phyloP scores from a whole-genome alignment of 2,329 filamentous ascomycete species.

The Paecilomyces variotii region DNA sequence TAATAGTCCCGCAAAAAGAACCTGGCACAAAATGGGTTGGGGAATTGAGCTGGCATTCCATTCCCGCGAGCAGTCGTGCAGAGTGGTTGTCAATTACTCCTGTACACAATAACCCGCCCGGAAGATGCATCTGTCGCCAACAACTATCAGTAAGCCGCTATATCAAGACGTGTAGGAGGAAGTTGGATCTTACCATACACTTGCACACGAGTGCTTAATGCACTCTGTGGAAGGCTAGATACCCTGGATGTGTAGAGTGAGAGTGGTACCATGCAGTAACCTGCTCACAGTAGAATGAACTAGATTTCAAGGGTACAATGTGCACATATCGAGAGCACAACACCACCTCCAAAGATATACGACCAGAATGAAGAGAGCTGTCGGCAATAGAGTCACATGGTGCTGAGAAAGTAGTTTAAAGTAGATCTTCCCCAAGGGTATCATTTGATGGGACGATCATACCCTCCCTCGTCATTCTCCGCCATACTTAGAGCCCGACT shows the following conservation, averaged over 20 bases:
- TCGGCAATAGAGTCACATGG: neutral
- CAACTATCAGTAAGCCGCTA: neutral
- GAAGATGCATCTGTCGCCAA: neutral
- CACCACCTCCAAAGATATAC: neutral
- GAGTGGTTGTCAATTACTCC: neutral
- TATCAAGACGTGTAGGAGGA: neutral
- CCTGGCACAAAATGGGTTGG: neutral
- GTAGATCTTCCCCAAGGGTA: neutral
- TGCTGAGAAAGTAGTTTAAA: neutral
- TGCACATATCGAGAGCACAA: neutral
- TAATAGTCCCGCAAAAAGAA: neutral
- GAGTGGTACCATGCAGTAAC: neutral
- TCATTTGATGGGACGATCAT: conserved; percentile 17
- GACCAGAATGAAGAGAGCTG: neutral
- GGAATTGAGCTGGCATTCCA: neutral
- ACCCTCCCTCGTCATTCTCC: conserved; percentile 23
- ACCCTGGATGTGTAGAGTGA: neutral
- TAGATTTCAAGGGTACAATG: neutral
- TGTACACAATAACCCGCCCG: neutral
- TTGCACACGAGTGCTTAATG: neutral
- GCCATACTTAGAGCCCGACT: conserved; percentile 24
- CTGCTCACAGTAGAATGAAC: neutral
- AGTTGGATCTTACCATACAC: neutral
- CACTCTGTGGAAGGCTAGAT: neutral
- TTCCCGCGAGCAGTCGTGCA: neutral